Base-by-base conservation (phyloP, 164 flowering plant genomes). In the Saururus chinensis region DNA sequence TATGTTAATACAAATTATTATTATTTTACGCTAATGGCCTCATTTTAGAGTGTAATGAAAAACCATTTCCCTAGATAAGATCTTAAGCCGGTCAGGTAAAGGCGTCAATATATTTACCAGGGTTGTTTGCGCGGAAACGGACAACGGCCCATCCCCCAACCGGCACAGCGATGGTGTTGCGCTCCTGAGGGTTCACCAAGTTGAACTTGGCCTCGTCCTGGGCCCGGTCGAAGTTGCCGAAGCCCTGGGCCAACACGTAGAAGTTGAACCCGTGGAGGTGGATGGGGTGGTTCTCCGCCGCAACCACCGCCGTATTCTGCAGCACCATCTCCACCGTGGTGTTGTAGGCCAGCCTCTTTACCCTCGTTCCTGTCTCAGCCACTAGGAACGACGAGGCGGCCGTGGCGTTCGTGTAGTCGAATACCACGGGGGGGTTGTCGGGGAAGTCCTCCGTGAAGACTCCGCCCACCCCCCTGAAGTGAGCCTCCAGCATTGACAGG, bases 61-160 rank as follows among this genome's bases (percentile, higher is more conserved):
- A n/a, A n/a, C n/a, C n/a, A n/a, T n/a, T n/a, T n/a, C n/a, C n/a
- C n/a, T n/a, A n/a, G n/a, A n/a, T n/a, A n/a, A n/a, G n/a, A n/a
- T n/a, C n/a, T n/a, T n/a, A n/a, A n/a, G n/a, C n/a, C n/a, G n/a
- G n/a, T n/a, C n/a, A n/a, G n/a, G n/a, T n/a, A n/a, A n/a, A n/a
- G n/a, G n/a, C n/a, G n/a, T n/a, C n/a, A n/a, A n/a, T n/a, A n/a
- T n/a, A n/a, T n/a, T 22, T 53, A 85, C 88, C 92, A 63, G 89
- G 86, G 76, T 89, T 87, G 49, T 85, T 70, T 6, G 93, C 92
- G 12, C 9, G 59, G 79, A 89, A 87, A 66, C 97, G 71, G 63
- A 89, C 73, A 22, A 75, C 92, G 4, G 92, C 92, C 96, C 96
- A 89, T 14, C 96, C 96, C 14, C 92, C 92, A 1, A 69, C 81